phyloP scores from a whole-genome alignment of 352 stramenopile genomes.

The Phytopythium vexans region DNA sequence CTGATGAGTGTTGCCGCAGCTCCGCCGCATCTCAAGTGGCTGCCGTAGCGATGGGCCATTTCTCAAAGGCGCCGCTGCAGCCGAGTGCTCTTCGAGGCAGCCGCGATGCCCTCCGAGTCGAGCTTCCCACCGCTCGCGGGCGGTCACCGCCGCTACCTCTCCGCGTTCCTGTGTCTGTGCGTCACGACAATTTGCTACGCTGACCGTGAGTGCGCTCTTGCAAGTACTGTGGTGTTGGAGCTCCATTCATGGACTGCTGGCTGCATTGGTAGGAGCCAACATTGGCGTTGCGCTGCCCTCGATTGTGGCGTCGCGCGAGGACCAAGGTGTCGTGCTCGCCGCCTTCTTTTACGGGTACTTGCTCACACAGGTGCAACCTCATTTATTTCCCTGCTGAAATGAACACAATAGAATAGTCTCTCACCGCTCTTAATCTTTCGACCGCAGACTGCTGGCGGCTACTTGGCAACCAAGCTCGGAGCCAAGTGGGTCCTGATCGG shows the following conservation, averaged over 20 bases:
- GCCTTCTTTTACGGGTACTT: conserved; percentile 89
- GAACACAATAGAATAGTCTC: background rate
- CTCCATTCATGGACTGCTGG: background rate
- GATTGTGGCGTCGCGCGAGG: conserved; percentile 65
- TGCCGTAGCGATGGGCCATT: no score
- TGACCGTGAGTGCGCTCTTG: conserved; percentile 28
- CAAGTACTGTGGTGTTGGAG: conserved; percentile 11
- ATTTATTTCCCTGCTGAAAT: no score
- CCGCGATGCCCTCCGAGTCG: no score
- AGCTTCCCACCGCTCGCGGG: conserved; percentile 10
- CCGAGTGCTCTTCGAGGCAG: no score
- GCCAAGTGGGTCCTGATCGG: conserved; percentile 70
- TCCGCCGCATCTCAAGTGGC: no score
- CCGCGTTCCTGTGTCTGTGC: conserved; percentile 65
- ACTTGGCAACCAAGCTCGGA: conserved; percentile 58
- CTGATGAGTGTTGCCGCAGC: no score
- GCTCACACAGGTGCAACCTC: conserved; percentile 56
- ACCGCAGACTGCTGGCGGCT: conserved; percentile 65
- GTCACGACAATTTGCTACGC: conserved; percentile 85
- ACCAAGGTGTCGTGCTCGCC: conserved; percentile 77
- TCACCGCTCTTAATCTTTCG: background rate
- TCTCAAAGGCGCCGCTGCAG: no score
- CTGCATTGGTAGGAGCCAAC: conserved; percentile 54
- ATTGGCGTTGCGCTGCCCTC: conserved; percentile 82
- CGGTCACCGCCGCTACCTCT: conserved; percentile 58